These are phyloP conservation scores for Ligustrum vulgare DNA, from an alignment of 257 asterid species.

Conservation along the genomic window DNA sequence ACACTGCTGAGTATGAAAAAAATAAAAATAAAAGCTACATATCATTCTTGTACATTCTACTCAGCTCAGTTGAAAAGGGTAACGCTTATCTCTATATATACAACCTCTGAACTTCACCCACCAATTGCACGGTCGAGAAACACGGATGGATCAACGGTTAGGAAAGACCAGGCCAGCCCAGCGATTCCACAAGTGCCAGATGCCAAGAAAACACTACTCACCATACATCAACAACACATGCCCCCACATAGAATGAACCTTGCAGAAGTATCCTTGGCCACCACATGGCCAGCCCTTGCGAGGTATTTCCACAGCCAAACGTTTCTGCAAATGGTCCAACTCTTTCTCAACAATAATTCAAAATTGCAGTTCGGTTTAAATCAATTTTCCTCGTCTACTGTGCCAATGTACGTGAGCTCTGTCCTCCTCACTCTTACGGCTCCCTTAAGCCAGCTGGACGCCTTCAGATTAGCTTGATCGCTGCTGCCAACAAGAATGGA, in stretches of 20 bases:
- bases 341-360: constrained; percentile 20
- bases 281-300: constrained; percentile 15
- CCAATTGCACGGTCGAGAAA: constrained; percentile 36
- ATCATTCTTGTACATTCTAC: constrained; percentile 45
- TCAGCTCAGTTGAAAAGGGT: constrained; percentile 38
- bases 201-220: constrained; percentile 27
- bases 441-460: constrained; percentile 74
- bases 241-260: constrained; percentile 47
- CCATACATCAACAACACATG: constrained; percentile 16
- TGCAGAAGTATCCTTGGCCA: constrained; percentile 37
- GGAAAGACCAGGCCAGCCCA: constrained; percentile 50
- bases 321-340: constrained; percentile 27
- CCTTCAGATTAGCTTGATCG: constrained; percentile 69
- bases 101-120: constrained; percentile 47
- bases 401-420: constrained; percentile 80
- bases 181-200: constrained; percentile 21
- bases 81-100: constrained; percentile 46
- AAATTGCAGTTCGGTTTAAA: constrained; percentile 27
- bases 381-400: constrained; percentile 92
- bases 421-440: constrained; percentile 81
- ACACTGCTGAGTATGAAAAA: constrained; percentile 43
- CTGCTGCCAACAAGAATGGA: constrained; percentile 47
- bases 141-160: constrained; percentile 48
- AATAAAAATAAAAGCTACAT: constrained; percentile 29
- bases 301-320: constrained; percentile 14